These are phyloP conservation scores for Trametes punicea DNA, from an alignment of 768 basidiomycete species.

Conservation along the genomic window DNA sequence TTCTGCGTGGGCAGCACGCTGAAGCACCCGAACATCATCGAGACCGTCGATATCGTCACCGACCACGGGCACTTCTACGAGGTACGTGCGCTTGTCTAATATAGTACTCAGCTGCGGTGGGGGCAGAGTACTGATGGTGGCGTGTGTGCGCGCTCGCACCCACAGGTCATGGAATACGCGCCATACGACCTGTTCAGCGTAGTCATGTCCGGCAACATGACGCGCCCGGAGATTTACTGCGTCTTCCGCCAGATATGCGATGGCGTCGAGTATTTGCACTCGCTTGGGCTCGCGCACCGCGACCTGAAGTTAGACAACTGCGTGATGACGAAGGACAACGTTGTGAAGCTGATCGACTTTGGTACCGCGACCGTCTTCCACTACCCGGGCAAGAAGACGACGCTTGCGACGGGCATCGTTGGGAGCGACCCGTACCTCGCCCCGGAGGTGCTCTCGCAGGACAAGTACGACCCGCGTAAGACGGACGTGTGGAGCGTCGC, in stretches of 20 bases:
- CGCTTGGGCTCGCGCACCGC: constrained; percentile 95
- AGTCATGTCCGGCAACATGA: constrained; percentile 99
- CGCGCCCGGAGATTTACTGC: constrained; percentile 96
- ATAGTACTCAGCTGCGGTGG: background rate
- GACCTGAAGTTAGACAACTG: constrained; percentile 99
- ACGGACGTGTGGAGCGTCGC: constrained; percentile 98
- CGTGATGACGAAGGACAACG: constrained; percentile 93
- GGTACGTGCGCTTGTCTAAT: constrained; percentile 45
- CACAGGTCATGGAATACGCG: constrained; percentile 98
- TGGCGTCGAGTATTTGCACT: constrained; percentile 97
- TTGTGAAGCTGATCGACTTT: constrained; percentile 99
- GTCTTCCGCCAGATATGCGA: constrained; percentile 98
- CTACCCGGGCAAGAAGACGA: constrained; percentile 85
- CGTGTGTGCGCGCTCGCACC: background rate
- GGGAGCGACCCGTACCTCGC: constrained; percentile 98
- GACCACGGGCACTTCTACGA: constrained; percentile 99
- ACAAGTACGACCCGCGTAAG: constrained; percentile 91
- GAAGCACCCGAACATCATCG: constrained; percentile 94
- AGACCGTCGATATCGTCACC: constrained; percentile 96
- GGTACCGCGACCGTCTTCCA: constrained; percentile 99
- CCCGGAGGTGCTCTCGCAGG: constrained; percentile 83
- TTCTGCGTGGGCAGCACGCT: constrained; percentile 96
- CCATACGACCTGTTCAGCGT: constrained; percentile 98
- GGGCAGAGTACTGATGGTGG: constrained; percentile 2
- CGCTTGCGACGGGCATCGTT: constrained; percentile 84